Base-by-base conservation (phyloP, 2,329 filamentous ascomycete species). In the Aureobasidium subglaciale region DNA sequence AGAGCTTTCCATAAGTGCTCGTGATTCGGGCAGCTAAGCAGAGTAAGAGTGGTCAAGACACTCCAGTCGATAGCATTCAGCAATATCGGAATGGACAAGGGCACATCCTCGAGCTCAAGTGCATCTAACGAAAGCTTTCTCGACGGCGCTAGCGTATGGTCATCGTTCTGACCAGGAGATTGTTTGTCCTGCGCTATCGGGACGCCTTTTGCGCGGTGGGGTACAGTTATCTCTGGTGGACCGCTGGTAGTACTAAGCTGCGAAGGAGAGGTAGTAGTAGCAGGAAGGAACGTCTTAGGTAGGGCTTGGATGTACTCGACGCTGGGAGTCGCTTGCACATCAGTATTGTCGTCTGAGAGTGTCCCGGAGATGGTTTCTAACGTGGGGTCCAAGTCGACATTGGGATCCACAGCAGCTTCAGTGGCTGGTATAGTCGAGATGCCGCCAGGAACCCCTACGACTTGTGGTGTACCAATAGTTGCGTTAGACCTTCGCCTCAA, bases 1-100 rank as follows among this genome's bases (percentile, higher is more conserved):
- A 93, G 75, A 52, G 83, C 79, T 63, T 84, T 85, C 88, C 88
- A 93, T 2, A 93, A 74, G 56, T 80, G 78, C 58, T 91, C 87
- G 64, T 90, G 84, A 52, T 87, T 81, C 30, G 78, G 75, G 65
- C 88, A 93, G 59, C 85, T 78, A 42, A 93, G 78, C 18, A 93
- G 78, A 0, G 89, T 92, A 49, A 93, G 70, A 15, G 76, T 86
- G 2, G 83, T 87, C 52, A 93, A 69, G 9, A 78, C 75, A 1
- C 82, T 82, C 87, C 87, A 93, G 69, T 93, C 87, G 38, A 93
- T 78, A 1, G 82, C 85, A 58, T 81, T 80, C 43, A 83, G 78
- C 55, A 90, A 76, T n/a, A 88, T 82, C 8, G 83, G 76, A 38
- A 89, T 78, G 1, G 85, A 90, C n/a, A 93, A 71, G 0, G 82